Percentiles rank a stretch among this genome's conserved stretches.
These are phyloP conservation scores for Rhizopogon roseolus DNA, from an alignment of 768 basidiomycete genomes.

Conservation along the genomic window DNA sequence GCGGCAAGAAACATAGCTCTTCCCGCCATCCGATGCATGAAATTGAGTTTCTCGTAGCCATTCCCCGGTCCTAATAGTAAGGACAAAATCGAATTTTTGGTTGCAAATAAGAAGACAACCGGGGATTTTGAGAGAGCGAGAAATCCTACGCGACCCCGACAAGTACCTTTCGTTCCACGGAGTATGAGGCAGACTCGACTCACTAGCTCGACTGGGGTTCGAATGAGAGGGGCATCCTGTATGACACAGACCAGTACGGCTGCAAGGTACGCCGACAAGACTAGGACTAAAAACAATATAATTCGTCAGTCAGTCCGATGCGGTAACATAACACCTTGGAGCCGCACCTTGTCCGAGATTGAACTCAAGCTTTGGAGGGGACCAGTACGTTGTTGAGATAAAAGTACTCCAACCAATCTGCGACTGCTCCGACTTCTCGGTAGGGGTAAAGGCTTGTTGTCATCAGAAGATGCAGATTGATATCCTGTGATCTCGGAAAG, in stretches of 20 bases:
- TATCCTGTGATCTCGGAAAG: slow-evolving; percentile 43
- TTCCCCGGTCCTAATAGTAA: slow-evolving; percentile 40
- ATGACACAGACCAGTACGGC: slow-evolving; percentile 58
- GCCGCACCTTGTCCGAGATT: slow-evolving; percentile 57
- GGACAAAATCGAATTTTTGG: slow-evolving; percentile 49
- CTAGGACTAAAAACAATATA: slow-evolving; percentile 37
- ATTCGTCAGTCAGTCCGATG: slow-evolving; percentile 4
- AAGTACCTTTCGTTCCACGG: neutral
- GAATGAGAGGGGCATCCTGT: slow-evolving; percentile 51
- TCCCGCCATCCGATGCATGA: slow-evolving; percentile 57
- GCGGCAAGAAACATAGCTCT: slow-evolving; percentile 45
- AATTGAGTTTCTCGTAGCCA: slow-evolving; percentile 57
- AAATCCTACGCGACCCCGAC: slow-evolving; percentile 39
- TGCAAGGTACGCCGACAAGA: slow-evolving; percentile 53
- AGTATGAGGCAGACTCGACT: slow-evolving; percentile 8
- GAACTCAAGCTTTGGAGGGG: slow-evolving; percentile 45
- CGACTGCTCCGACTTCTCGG: neutral
- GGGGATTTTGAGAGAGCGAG: slow-evolving; percentile 56
- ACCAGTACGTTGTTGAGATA: slow-evolving; percentile 38
- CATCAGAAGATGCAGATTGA: slow-evolving; percentile 8
- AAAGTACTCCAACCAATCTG: slow-evolving; percentile 17
- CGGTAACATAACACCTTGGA: neutral
- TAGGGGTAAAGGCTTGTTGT: neutral
- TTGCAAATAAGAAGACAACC: slow-evolving; percentile 50
- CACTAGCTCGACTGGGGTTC: slow-evolving; percentile 78